These are phyloP conservation scores for Sugiyamaella paludigena DNA, from an alignment of 1,139 yeast genomes.

Conservation along the genomic window DNA sequence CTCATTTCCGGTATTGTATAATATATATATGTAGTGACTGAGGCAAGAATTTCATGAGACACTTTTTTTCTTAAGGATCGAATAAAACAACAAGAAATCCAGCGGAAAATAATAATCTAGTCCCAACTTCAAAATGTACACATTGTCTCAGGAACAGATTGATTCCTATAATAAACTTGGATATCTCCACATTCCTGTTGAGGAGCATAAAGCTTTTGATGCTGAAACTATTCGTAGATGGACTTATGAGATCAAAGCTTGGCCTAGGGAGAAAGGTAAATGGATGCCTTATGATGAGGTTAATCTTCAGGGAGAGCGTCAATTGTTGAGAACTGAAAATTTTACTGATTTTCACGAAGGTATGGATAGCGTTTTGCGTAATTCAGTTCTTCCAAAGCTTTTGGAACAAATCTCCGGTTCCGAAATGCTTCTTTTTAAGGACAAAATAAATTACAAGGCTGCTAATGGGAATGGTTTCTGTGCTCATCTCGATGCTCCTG, in stretches of 20 bases:
- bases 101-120: neutral
- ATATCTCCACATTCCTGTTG: conserved; percentile 15
- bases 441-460: conserved; percentile 21
- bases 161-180: conserved; percentile 17
- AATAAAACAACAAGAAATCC: no score
- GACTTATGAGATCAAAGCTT: conserved; percentile 19
- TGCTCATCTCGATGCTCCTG: conserved; percentile 24
- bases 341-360: conserved; percentile 19
- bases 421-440: conserved; percentile 20
- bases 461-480: conserved; percentile 20
- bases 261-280: conserved; percentile 19
- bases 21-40: neutral
- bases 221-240: conserved; percentile 16
- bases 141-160: conserved; percentile 8
- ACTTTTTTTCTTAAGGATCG: no score
- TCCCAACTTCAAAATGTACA: neutral
- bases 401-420: conserved; percentile 14
- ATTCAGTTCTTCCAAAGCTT: conserved; percentile 1
- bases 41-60: neutral
- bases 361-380: conserved; percentile 1
- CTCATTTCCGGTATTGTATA: no score
- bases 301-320: conserved; percentile 19
- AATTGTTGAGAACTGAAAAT: conserved; percentile 18
- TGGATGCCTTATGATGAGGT: conserved; percentile 23
- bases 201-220: conserved; percentile 17